Conservation (phyloP, 2,329 filamentous ascomycete genomes). For the Fusarium falciforme region DNA sequence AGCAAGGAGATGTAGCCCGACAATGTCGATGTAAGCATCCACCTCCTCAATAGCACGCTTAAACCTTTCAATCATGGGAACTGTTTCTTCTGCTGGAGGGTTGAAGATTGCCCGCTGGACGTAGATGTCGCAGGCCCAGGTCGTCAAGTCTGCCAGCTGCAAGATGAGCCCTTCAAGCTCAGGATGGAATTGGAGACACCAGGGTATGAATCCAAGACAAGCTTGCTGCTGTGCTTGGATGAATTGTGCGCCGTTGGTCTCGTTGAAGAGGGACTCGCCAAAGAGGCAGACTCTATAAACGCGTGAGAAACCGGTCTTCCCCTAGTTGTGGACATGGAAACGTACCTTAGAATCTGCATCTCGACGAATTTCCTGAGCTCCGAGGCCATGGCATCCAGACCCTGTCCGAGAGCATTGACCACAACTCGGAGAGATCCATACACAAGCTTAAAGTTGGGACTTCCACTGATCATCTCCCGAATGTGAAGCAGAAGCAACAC, state of each 20-base stretch:
- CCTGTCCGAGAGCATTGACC: constrained; percentile 21
- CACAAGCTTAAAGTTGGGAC: constrained; percentile 36
- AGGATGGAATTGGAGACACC: constrained; percentile 35
- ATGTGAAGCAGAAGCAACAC: constrained; percentile 33
- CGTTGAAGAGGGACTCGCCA: constrained; percentile 35
- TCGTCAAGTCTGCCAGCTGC: constrained; percentile 31
- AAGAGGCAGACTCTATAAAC: constrained; percentile 27
- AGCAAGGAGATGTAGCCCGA: constrained; percentile 29
- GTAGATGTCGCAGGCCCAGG: constrained; percentile 36
- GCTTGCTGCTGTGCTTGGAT: constrained; percentile 34
- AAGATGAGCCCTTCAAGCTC: constrained; percentile 28
- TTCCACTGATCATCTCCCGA: constrained; percentile 39
- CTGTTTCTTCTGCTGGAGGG: constrained; percentile 23
- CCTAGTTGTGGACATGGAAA: fast-evolving
- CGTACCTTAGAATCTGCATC: constrained; percentile 35
- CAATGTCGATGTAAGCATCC: constrained; percentile 33
- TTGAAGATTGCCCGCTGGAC: constrained; percentile 36
- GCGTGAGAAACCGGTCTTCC: neutral
- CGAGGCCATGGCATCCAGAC: neutral
- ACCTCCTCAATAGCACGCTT: constrained; percentile 29
- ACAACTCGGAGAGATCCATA: constrained; percentile 34
- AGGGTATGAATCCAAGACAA: constrained; percentile 36
- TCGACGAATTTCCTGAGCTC: constrained; percentile 33
- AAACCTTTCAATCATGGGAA: constrained; percentile 27
- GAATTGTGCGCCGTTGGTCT: constrained; percentile 35